phyloP scores from a whole-genome alignment of 2,329 filamentous ascomycete genomes.

The Aspergillus pseudoviridinutans region DNA sequence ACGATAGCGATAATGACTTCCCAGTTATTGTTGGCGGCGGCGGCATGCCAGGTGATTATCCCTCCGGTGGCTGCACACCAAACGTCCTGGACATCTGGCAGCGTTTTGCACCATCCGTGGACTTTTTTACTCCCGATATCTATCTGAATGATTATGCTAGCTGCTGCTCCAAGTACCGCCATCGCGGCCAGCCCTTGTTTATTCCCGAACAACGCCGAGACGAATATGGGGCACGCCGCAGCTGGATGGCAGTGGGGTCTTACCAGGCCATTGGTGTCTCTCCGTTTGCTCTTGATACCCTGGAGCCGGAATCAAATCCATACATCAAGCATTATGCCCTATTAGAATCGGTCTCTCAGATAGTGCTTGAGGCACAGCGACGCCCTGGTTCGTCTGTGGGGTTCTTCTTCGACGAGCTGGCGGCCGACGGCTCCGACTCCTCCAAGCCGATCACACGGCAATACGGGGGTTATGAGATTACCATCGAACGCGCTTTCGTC shows the following conservation, averaged over 20 bases:
- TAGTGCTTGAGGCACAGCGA: conserved; percentile 41
- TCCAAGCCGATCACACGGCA: conserved; percentile 23
- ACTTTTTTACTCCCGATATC: conserved; percentile 47
- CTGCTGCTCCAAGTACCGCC: conserved; percentile 41
- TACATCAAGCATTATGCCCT: conserved; percentile 37
- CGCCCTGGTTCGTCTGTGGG: conserved; percentile 32
- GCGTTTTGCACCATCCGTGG: conserved; percentile 40
- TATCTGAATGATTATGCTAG: conserved; percentile 45
- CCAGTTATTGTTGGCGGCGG: conserved; percentile 43
- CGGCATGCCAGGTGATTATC: conserved; percentile 43
- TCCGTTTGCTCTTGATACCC: conserved; percentile 44
- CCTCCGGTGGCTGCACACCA: conserved; percentile 44
- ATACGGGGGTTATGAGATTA: conserved; percentile 35
- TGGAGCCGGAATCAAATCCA: conserved; percentile 23
- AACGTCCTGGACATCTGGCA: conserved; percentile 47
- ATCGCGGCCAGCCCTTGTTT: conserved; percentile 42
- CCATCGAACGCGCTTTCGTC: conserved; percentile 43
- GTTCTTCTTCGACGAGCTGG: conserved; percentile 35
- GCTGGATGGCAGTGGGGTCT: conserved; percentile 37
- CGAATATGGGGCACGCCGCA: conserved; percentile 40
- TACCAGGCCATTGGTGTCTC: conserved; percentile 33
- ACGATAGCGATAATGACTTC: conserved; percentile 28
- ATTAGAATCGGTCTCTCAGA: conserved; percentile 29
- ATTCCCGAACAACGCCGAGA: conserved; percentile 48
- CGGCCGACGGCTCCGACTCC: not conserved